These are phyloP conservation scores for Malassezia restricta DNA, from an alignment of 1,284 basidiomycete species.

Conservation along the genomic window DNA sequence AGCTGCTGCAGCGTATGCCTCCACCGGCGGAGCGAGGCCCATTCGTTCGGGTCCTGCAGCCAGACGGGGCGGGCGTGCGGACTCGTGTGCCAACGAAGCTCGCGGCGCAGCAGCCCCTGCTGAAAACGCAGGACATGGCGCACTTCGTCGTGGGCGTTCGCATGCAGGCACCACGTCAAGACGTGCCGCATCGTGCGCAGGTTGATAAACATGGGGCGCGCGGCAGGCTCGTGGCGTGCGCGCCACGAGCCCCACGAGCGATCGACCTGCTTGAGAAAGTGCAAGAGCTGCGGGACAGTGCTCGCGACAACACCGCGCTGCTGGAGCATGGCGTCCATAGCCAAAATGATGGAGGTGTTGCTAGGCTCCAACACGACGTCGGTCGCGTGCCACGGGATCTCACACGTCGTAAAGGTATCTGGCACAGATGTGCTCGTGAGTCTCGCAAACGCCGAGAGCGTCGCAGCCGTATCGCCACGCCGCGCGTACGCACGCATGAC, in stretches of 20 bases:
- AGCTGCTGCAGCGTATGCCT: neutral
- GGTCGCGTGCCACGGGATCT: neutral
- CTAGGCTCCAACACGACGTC: constrained; percentile 2
- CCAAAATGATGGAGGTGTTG: neutral
- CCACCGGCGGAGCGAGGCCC: neutral
- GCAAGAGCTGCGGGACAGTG: neutral
- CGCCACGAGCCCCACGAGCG: neutral
- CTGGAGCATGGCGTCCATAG: neutral
- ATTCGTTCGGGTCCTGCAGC: constrained; percentile 1
- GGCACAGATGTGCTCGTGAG: neutral
- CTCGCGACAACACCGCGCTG: neutral
- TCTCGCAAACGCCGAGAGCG: neutral
- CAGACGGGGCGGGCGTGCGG: neutral
- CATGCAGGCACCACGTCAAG: neutral
- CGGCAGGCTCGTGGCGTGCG: neutral
- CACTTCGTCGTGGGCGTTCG: neutral
- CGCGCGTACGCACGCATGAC: neutral
- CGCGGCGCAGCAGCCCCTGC: constrained; percentile 4
- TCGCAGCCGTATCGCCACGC: neutral
- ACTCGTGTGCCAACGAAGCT: constrained; percentile 2
- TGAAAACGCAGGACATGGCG: constrained; percentile 6
- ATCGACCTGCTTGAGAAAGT: constrained; percentile 1
- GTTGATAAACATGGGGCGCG: constrained; percentile 3
- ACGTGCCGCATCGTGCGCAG: neutral
- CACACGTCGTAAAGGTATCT: neutral